A percentile compares a stretch with the other conserved stretches of the same genome.
Conservation (phyloP, 208 protist species). For the Leishmania tarentolae region DNA sequence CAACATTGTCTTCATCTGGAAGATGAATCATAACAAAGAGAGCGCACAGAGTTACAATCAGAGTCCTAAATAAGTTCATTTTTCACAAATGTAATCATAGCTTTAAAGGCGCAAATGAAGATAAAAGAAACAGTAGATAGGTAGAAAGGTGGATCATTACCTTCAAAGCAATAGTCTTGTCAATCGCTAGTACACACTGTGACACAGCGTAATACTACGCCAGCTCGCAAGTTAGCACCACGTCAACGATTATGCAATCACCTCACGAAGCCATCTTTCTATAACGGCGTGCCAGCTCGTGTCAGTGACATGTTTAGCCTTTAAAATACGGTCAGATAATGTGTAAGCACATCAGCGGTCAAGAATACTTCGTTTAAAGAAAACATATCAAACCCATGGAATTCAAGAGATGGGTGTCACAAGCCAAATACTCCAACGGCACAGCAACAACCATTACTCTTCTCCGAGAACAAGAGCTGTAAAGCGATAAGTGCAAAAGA, state of each 20-base stretch:
- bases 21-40: constrained; percentile 10
- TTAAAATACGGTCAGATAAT: not conserved
- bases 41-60: constrained; percentile 4
- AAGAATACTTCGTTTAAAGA: not conserved
- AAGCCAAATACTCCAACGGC: not conserved
- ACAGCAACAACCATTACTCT: not conserved
- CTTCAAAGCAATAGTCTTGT: not conserved
- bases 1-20: constrained; percentile 25
- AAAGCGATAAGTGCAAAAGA: not conserved
- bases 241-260: not conserved
- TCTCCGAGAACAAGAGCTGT: not conserved
- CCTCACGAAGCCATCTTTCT: not conserved
- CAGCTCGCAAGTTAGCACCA: not conserved
- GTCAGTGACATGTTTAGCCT: not conserved
- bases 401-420: not conserved
- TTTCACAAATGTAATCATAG: not conserved
- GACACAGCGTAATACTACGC: not conserved
- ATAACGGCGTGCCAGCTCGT: not conserved
- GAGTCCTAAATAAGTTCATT: constrained; percentile 5
- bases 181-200: not conserved
- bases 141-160: not conserved
- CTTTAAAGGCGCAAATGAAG: not conserved
- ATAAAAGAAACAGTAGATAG: not conserved
- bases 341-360: not conserved
- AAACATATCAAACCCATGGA: not conserved